phyloP scores from a whole-genome alignment of 2,329 filamentous ascomycete genomes.

The Biscogniauxia mediterranea region DNA sequence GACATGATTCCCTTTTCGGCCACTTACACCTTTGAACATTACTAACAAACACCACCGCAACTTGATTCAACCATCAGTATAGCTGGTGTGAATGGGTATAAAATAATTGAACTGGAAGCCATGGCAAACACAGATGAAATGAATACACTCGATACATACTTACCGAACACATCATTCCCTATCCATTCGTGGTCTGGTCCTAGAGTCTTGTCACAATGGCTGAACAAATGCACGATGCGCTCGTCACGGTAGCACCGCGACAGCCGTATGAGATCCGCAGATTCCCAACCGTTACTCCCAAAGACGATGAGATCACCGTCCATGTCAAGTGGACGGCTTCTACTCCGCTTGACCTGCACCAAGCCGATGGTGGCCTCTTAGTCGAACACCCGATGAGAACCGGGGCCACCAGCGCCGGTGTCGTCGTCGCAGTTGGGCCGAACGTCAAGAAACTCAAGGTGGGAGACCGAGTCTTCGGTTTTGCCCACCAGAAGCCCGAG shows the following conservation, averaged over 20 bases:
- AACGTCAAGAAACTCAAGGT: constrained; percentile 42
- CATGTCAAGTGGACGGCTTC: constrained; percentile 58
- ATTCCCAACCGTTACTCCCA: constrained; percentile 31
- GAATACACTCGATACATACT: too few species aligned
- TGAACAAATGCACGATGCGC: constrained; percentile 23
- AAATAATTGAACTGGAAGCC: neutral
- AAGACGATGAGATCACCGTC: constrained; percentile 49
- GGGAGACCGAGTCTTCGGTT: constrained; percentile 57
- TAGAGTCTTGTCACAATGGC: constrained; percentile 10
- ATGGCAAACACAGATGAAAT: too few species aligned
- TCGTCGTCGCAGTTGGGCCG: constrained; percentile 49
- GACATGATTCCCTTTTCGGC: constrained; percentile 10
- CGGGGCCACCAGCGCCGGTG: constrained; percentile 52
- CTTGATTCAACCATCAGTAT: too few species aligned
- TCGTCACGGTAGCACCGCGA: constrained; percentile 27
- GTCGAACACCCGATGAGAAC: constrained; percentile 48
- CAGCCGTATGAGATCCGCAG: constrained; percentile 27
- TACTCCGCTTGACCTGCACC: constrained; percentile 60
- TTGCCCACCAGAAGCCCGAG: constrained; percentile 45
- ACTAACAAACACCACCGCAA: neutral
- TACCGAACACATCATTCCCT: neutral
- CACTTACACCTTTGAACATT: neutral
- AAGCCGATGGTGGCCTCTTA: constrained; percentile 58
- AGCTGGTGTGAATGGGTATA: neutral
- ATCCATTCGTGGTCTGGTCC: neutral